Conservation (phyloP, 306 rosid species). For the Heteromeles arbutifolia region DNA sequence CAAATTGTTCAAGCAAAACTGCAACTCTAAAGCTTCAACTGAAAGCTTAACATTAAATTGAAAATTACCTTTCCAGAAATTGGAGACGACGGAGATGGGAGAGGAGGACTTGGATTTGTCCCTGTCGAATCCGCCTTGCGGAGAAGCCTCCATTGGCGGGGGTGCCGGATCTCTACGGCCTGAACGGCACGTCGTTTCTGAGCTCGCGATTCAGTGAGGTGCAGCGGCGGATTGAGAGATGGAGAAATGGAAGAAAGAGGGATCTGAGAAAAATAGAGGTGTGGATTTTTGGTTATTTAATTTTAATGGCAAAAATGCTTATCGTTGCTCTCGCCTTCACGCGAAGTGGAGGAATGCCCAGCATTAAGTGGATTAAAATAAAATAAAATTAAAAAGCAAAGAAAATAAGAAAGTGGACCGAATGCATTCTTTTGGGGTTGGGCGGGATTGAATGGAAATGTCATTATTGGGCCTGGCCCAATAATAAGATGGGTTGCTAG, state of each 20-base stretch:
- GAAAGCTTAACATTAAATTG: background rate
- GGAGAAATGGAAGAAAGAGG: background rate
- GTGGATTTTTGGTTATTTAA: background rate
- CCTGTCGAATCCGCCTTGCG: slow-evolving; percentile 65
- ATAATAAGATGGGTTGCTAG: no score
- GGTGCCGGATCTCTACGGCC: slow-evolving; percentile 4
- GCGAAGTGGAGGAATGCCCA: background rate
- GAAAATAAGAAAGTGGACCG: no score
- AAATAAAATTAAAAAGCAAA: no score
- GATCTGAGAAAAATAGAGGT: background rate
- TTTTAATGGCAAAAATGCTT: background rate
- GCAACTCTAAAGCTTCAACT: background rate
- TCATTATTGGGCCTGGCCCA: no score
- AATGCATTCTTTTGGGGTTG: no score
- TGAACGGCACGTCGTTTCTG: background rate
- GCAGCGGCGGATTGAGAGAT: background rate
- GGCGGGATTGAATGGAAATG: no score
- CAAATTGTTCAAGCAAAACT: background rate
- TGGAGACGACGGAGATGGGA: slow-evolving; percentile 69
- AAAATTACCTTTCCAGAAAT: slow-evolving; percentile 78
- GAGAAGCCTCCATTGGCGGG: slow-evolving; percentile 46
- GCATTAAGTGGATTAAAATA: background rate
- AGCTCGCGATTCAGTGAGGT: background rate
- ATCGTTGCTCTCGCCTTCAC: background rate
- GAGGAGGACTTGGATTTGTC: slow-evolving; percentile 65